These are phyloP conservation scores for Eustoma russellianum DNA, from an alignment of 257 asterid genomes.

Conservation along the genomic window DNA sequence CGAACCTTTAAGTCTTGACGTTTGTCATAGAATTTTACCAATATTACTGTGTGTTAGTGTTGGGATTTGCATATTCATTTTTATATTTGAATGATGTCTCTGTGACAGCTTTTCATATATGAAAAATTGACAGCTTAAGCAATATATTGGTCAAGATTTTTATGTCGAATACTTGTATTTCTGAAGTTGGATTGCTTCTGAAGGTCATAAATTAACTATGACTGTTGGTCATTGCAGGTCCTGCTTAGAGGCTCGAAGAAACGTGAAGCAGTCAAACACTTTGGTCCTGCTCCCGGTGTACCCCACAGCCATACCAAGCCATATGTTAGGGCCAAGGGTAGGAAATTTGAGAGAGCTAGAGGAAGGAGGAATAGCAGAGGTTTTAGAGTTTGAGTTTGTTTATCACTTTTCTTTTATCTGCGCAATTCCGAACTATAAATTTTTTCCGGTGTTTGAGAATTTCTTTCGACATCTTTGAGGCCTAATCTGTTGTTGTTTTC, in stretches of 20 bases:
- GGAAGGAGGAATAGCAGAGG: constrained; percentile 32
- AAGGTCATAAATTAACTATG: no score
- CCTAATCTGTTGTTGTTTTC: constrained; percentile 1
- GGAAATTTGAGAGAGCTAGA: constrained; percentile 28
- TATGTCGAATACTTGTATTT: no score
- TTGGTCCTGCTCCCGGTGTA: constrained; percentile 35
- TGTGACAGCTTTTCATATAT: no score
- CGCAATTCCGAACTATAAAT: no score
- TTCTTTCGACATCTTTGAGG: neutral
- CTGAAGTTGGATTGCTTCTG: no score
- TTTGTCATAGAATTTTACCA: no score
- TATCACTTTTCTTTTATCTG: neutral
- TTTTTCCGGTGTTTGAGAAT: neutral
- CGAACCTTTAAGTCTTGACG: no score
- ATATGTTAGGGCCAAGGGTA: constrained; percentile 27
- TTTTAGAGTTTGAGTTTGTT: constrained; percentile 19
- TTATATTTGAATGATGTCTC: no score
- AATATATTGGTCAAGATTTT: no score
- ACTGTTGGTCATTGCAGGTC: constrained; percentile 10
- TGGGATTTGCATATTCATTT: no score
- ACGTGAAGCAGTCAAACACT: constrained; percentile 33
- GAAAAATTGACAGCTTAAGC: no score
- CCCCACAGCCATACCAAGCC: constrained; percentile 35
- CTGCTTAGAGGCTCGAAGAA: constrained; percentile 30
- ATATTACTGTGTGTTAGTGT: no score